Evolutionary conservation across 441 rosid genomes (phyloP), one percentile per base, ranked within the genome.

Genomic region (Corymbia citriodora): DNA sequence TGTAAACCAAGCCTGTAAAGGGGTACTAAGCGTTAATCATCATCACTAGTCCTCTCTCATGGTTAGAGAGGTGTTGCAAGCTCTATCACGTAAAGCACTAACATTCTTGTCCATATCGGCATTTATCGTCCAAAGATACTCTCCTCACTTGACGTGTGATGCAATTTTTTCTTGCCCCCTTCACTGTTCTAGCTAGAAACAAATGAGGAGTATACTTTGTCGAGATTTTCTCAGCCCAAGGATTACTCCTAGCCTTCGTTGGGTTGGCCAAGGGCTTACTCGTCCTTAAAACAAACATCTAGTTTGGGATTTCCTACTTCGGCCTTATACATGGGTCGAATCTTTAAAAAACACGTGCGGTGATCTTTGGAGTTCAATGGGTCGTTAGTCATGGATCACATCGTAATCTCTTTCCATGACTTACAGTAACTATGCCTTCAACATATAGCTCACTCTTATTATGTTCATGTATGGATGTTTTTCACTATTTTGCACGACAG

Each of bases 251-350:
- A 15, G 21, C 72, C 36, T 65, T 65, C 36, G 74, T 65, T 36
- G 3, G 74, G 74, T n/a, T n/a, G 74, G 74, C 36, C 15, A n/a
- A 10, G 19, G 74, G 74, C 74, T 65, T 65, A n/a, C n/a, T 33
- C 33, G 15, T 65, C 74, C 8, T n/a, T 15, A 19, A n/a, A 65
- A 65, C 74, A 65, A 65, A 65, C 17, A 65, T n/a, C 21, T 8
- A 65, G 31, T n/a, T 0, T 36, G 0, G 19, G 0, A 10, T 65
- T n/a, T 65, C 33, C 36, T 65, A n/a, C 21, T n/a, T n/a, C 17
- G 74, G 21, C 74, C 40, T 65, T n/a, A 17, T 65, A 65, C 74
- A 65, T 2, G 9, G 74, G 36, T 65, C 74, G 36, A 65, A 19
- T 65, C 10, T 65, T n/a, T 65, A n/a, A 17, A 65, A n/a, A 36